phyloP scores from a whole-genome alignment of 192 early-diverging fungal species.

The Mortierella claussenii region DNA sequence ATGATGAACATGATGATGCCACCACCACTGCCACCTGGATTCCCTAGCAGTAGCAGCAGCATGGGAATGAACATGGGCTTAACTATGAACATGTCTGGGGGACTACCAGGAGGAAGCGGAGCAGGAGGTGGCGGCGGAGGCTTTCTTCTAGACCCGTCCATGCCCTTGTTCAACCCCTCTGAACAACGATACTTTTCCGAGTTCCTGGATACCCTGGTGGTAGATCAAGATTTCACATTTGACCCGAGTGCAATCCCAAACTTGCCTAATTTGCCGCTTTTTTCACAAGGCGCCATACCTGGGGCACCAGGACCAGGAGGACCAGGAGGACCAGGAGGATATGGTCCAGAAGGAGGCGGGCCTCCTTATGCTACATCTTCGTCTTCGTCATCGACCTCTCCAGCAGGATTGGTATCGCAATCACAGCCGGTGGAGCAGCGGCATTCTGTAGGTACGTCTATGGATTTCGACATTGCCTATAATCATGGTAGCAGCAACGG shows the following conservation, averaged over 20 bases:
- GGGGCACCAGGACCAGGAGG: background rate
- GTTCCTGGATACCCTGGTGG: slow-evolving; percentile 62
- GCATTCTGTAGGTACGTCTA: slow-evolving; percentile 4
- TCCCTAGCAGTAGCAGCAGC: background rate
- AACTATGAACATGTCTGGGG: too few species aligned
- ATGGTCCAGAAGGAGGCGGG: background rate
- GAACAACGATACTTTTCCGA: slow-evolving; percentile 62
- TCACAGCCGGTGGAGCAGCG: background rate
- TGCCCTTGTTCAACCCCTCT: slow-evolving; percentile 39
- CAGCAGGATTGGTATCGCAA: background rate
- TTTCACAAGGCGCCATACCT: slow-evolving; percentile 20
- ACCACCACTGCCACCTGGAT: background rate
- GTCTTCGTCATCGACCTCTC: background rate
- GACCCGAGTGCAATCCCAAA: slow-evolving; percentile 45
- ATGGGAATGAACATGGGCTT: too few species aligned
- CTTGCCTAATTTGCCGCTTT: slow-evolving; percentile 28
- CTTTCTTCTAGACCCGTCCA: slow-evolving; percentile 10
- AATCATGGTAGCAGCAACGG: slow-evolving; percentile 6
- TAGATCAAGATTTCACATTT: slow-evolving; percentile 57
- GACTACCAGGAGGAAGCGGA: too few species aligned
- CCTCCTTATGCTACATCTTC: background rate
- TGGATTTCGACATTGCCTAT: slow-evolving; percentile 43
- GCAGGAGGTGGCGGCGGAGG: too few species aligned
- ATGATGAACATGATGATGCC: slow-evolving; percentile 34
- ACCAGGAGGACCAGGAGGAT: background rate